Evolutionary conservation across 2,329 filamentous ascomycete genomes (phyloP), one percentile per base, ranked within the genome.

Genomic region (Fusarium foetens): DNA sequence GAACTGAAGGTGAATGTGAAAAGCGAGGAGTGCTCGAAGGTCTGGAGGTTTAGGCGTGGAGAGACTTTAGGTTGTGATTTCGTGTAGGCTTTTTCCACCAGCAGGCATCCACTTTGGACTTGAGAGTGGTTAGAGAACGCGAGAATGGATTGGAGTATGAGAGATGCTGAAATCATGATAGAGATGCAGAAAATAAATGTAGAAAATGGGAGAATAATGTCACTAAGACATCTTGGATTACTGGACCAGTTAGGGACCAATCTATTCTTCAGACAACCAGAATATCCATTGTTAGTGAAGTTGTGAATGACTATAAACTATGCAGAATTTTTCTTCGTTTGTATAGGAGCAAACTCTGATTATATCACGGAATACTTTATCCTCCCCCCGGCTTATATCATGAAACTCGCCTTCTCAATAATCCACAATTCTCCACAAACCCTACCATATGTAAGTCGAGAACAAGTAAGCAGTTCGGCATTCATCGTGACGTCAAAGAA

Each of bases 311-410:
- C 1, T 10, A 5, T 3, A n/a, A 8, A 3, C 1, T 10, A 5
- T 3, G 29, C 14, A 14, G 16, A 3, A 3, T 17, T 23, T 14
- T 8, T 35, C 4, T 8, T 25, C 8, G 8, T 25, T 10, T 33
- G 4, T 1, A 8, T 25, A 25, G 4, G 6, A 11, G 31, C 16
- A 25, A 51, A 10, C 4, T 11, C 5, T 9, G 11, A 17, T 13
- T 8, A 19, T 14, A 19, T 10, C 8, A 25, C 14, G 1, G 8
- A 1, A 17, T 35, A 33, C 16, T 9, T 16, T 4, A 5, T 5
- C 8, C 12, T 2, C 19, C 9, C 8, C 25, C 9, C 9, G 29
- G 1, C 29, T 3, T 19, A 0, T 10, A 19, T 23, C 2, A 23
- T 33, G 1, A 11, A 49, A 19, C 16, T 25, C 3, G 25, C 4